phyloP scores from a whole-genome alignment of 75 land plant genomes.

The Sequoia sempervirens region DNA sequence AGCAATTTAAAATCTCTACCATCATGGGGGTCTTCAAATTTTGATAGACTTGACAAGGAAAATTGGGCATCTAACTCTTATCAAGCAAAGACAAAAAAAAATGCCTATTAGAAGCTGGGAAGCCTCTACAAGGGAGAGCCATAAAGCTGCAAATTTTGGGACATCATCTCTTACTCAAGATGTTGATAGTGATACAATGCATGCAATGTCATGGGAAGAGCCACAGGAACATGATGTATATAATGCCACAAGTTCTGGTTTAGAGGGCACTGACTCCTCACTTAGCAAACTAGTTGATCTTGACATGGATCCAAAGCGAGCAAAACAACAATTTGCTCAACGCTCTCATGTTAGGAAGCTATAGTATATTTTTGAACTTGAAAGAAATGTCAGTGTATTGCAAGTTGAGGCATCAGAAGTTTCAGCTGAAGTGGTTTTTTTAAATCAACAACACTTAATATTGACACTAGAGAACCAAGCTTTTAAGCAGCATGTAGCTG shows the following conservation, averaged over 20 bases:
- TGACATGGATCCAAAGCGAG: slow-evolving; percentile 52
- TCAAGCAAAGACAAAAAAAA: slow-evolving; percentile 17
- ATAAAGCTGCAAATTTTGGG: slow-evolving; percentile 7
- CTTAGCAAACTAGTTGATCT: slow-evolving; percentile 17
- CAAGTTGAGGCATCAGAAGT: slow-evolving; percentile 85
- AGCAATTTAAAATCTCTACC: slow-evolving; percentile 15
- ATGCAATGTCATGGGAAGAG: slow-evolving; percentile 21
- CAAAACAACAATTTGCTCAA: slow-evolving; percentile 82
- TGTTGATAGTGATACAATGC: slow-evolving; percentile 15
- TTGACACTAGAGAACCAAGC: slow-evolving; percentile 81
- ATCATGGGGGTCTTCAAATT: slow-evolving; percentile 26
- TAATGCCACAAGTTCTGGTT: slow-evolving; percentile 11
- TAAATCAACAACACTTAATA: slow-evolving; percentile 74
- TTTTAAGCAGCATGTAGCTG: slow-evolving; percentile 77
- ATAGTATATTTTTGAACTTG: slow-evolving; percentile 89
- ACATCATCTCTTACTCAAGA: slow-evolving; percentile 10
- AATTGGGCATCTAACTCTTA: slow-evolving; percentile 18
- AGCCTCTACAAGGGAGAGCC: slow-evolving; percentile 13
- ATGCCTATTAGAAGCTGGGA: slow-evolving; percentile 36
- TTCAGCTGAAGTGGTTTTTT: slow-evolving; percentile 75
- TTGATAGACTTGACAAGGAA: slow-evolving; percentile 37
- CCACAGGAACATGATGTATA: slow-evolving; percentile 17
- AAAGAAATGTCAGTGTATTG: slow-evolving; percentile 68
- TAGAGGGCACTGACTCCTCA: slow-evolving; percentile 22
- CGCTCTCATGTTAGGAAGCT: slow-evolving; percentile 89